Evolutionary conservation across 164 flowering plant genomes (phyloP).

Genomic region (Stephania cephalantha): DNA sequence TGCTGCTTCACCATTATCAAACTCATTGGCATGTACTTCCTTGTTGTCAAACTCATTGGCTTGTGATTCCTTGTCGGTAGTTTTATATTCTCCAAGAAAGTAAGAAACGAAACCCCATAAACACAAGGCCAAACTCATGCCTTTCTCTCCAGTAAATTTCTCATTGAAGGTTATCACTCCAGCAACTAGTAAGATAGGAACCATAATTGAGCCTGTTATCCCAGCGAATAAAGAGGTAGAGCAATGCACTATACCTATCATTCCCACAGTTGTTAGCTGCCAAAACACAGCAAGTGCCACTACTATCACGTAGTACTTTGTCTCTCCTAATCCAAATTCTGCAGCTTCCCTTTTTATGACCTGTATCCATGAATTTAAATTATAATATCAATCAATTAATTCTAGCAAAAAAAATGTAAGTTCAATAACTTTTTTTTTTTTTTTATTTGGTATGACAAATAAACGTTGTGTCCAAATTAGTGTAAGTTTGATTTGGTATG

Average conservation of each 20-base stretch:
- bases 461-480: too few relatives aligned
- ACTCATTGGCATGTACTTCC: background rate
- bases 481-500: too few relatives aligned
- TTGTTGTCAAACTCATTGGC: background rate
- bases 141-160: slow-evolving; percentile 13
- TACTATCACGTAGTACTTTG: background rate
- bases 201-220: background rate
- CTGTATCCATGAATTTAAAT: too few relatives aligned
- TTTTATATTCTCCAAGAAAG: slow-evolving; percentile 1
- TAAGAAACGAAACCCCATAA: slow-evolving; percentile 10
- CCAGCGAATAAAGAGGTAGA: slow-evolving; percentile 7
- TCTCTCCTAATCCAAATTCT: too few relatives aligned
- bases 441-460: too few relatives aligned
- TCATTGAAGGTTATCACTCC: slow-evolving; percentile 9
- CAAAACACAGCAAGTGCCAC: background rate
- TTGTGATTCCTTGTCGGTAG: background rate
- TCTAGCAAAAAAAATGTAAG: too few relatives aligned
- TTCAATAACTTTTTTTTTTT: too few relatives aligned
- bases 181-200: slow-evolving; percentile 6
- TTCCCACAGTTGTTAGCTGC: slow-evolving; percentile 1
- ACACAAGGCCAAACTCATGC: slow-evolving; percentile 7
- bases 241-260: slow-evolving; percentile 1
- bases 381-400: too few relatives aligned
- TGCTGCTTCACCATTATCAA: too few relatives aligned
- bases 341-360: too few relatives aligned